Evolutionary conservation across 805 yeast species (phyloP).

Genomic region (Sungouiozyma ichnusensis): DNA sequence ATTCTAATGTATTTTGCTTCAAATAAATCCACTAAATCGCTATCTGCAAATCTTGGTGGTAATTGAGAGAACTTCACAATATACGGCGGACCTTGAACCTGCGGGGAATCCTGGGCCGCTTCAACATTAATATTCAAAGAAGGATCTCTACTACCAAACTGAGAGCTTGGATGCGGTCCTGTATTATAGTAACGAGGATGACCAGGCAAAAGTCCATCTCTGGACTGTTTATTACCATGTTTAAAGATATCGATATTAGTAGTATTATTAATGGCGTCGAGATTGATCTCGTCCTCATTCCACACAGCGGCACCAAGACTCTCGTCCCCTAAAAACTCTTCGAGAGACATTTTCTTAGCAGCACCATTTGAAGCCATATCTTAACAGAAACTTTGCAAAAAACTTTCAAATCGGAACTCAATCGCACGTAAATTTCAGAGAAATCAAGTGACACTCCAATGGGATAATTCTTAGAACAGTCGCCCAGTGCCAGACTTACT

Average conservation of each 20-base stretch:
- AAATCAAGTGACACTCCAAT: too few species aligned
- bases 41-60: constrained; percentile 43
- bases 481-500: too few species aligned
- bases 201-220: neutral
- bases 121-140: constrained; percentile 1
- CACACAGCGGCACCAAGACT: constrained; percentile 29
- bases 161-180: neutral
- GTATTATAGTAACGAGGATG: neutral
- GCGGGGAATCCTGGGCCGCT: constrained; percentile 8
- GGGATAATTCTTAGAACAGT: too few species aligned
- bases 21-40: constrained; percentile 47
- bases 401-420: neutral
- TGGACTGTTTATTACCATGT: constrained; percentile 1
- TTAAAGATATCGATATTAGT: constrained; percentile 24
- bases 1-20: constrained; percentile 49
- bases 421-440: too few species aligned
- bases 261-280: constrained; percentile 26
- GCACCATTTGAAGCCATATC: constrained; percentile 13
- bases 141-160: neutral
- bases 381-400: neutral
- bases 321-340: constrained; percentile 37
- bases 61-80: constrained; percentile 53
- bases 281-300: constrained; percentile 28
- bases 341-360: constrained; percentile 36
- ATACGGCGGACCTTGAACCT: constrained; percentile 41